A percentile compares a stretch with the other conserved stretches of the same genome.
phyloP scores from a whole-genome alignment of 2,329 filamentous ascomycete genomes.

The Cercospora sojina region DNA sequence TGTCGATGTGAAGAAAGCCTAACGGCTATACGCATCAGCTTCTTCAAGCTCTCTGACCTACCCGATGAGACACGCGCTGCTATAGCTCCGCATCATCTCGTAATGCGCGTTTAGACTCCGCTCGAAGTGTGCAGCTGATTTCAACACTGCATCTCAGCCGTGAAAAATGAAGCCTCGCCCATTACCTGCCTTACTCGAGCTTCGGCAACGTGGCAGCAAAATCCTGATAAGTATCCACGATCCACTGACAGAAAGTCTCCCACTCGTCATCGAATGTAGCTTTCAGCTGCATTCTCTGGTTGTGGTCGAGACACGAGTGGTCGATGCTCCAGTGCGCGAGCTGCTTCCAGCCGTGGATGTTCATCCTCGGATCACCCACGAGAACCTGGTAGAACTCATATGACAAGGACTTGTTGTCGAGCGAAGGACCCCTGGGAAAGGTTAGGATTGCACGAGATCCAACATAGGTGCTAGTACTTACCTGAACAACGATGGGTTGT shows the following conservation, averaged over 20 bases:
- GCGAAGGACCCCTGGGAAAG: conserved; percentile 19
- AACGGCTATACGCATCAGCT: not conserved
- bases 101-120: not conserved
- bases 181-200: not conserved
- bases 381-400: conserved; percentile 78
- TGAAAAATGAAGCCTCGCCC: not conserved
- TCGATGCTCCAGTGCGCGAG: conserved; percentile 49
- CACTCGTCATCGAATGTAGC: conserved; percentile 57
- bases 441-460: not conserved
- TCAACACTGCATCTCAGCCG: not conserved
- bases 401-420: conserved; percentile 62
- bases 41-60: not conserved
- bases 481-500: conserved; percentile 73
- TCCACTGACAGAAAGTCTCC: conserved; percentile 54
- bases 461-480: conserved; percentile 34
- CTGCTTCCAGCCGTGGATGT: conserved; percentile 69
- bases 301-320: conserved; percentile 44
- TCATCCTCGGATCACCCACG: conserved; percentile 66
- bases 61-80: not conserved
- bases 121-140: too few relatives aligned
- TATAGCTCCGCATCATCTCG: not conserved
- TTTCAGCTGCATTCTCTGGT: conserved; percentile 42
- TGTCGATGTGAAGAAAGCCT: not conserved
- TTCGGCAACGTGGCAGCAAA: not conserved
- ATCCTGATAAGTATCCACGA: conserved; percentile 11